phyloP scores from a whole-genome alignment of 2,329 filamentous ascomycete genomes.

The Neofusicoccum umdonicola region DNA sequence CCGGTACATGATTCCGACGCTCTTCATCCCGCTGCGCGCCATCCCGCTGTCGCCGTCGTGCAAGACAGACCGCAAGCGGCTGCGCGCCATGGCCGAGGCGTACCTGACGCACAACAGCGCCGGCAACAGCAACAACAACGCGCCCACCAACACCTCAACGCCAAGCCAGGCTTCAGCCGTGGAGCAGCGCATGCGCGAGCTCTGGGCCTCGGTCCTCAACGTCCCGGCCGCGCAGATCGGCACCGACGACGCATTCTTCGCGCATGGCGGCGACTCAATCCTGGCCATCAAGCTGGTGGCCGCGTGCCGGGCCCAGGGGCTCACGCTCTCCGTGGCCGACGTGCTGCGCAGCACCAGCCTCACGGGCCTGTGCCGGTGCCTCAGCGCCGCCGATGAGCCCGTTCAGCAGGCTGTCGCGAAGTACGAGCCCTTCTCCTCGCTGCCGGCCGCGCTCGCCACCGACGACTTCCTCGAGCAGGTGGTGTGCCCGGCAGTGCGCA shows the following conservation, averaged over 20 bases:
- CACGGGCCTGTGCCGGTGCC: not conserved
- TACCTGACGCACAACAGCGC: not conserved
- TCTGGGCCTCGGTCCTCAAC: not conserved
- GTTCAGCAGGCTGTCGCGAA: not conserved
- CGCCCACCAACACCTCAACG: not conserved
- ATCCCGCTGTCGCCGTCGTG: not conserved
- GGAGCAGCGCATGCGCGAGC: not conserved
- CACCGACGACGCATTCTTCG: not conserved
- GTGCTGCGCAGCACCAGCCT: conserved; percentile 5
- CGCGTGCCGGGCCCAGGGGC: not conserved
- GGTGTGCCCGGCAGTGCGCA: not conserved
- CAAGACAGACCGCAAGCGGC: not conserved
- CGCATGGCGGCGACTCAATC: not conserved
- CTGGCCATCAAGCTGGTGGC: not conserved
- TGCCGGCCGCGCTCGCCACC: not conserved
- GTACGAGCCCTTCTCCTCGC: not conserved
- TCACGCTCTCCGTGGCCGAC: not conserved
- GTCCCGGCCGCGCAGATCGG: not conserved
- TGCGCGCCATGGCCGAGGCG: not conserved
- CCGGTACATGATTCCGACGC: not conserved
- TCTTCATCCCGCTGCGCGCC: not conserved
- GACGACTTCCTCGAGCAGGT: not conserved
- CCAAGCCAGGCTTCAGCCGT: not conserved
- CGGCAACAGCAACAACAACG: no score
- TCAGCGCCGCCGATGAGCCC: not conserved